Evolutionary conservation across 768 basidiomycete species (phyloP), one percentile per base, ranked within the genome.

Genomic region (Daedalea quercina): DNA sequence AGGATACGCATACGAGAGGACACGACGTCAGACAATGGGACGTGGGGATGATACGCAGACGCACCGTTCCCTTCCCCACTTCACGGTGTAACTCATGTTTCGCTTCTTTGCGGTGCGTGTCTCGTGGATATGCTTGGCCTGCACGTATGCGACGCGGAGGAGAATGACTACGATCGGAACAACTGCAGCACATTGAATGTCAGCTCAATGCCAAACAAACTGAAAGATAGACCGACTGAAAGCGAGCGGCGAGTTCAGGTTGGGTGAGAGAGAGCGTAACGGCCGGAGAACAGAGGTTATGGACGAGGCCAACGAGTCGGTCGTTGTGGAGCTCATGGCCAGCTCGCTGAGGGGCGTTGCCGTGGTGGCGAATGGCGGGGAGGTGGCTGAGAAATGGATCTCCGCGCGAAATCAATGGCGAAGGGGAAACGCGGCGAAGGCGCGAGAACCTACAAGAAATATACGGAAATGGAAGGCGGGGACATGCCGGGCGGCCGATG

Each of bases 21-120:
- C 4, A 24, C 12, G 15, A 17, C 46, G 46, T 47, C 46, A 47
- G 46, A 47, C 4, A 28, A 33, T 20, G 46, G 25, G 34, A 23
- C 35, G 46, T 34, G 53, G 44, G 31, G 25, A 28, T 40, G 40
- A 26, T 23, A 44, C 28, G 22, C 35, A 22, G 20, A 55, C 67
- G 40, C 49, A 73, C 65, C 71, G 68, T 56, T 79, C 77, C 48
- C 73, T 69, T 19, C 67, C 75, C 77, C 77, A 79, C 63, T 79
- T 80, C 53, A 78, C 73, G 55, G 65, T 63, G 28, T 76, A 61
- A 66, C 70, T 74, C 64, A 69, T 66, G 54, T 52, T 53, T 53
- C 57, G 51, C 35, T 46, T 57, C 23, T 33, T 40, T 26, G 12
- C 24, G 31, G 31, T 48, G 34, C 44, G 54, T 44, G 59, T 43